These are phyloP conservation scores for Solanum clarkiae DNA, from an alignment of 257 asterid species.

Conservation along the genomic window DNA sequence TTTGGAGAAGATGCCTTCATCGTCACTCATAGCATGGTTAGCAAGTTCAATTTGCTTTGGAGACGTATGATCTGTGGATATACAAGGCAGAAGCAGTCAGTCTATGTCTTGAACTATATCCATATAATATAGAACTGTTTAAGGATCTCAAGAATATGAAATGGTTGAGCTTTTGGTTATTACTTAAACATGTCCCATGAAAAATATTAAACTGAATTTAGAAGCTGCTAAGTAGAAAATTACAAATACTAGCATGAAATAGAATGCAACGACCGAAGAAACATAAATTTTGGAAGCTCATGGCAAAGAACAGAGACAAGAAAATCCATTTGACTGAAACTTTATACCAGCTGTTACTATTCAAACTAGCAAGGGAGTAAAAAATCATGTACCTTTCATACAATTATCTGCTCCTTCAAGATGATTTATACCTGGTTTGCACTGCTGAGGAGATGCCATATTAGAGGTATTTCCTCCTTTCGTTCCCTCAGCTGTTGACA, in stretches of 20 bases:
- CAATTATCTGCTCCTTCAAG: slow-evolving; percentile 12
- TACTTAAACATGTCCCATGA: background rate
- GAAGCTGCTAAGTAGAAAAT: background rate
- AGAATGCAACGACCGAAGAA: background rate
- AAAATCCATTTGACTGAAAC: background rate
- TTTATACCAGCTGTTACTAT: background rate
- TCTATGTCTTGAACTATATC: background rate
- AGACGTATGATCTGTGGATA: slow-evolving; percentile 36
- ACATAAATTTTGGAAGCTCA: background rate
- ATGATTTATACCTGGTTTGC: slow-evolving; percentile 27
- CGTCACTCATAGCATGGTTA: slow-evolving; percentile 40
- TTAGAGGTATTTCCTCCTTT: slow-evolving; percentile 9
- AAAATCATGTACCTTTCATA: slow-evolving; percentile 6
- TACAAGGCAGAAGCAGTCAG: background rate
- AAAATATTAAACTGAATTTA: background rate
- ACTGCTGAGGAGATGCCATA: slow-evolving; percentile 22
- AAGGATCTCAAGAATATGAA: background rate
- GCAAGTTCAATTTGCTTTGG: slow-evolving; percentile 26
- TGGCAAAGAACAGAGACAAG: background rate
- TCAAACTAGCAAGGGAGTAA: background rate
- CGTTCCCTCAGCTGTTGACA: slow-evolving; percentile 21
- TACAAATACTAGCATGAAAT: background rate
- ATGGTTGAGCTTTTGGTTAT: background rate
- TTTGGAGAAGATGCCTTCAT: slow-evolving; percentile 47
- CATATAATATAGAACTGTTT: background rate